These are phyloP conservation scores for Tolypocladium nubicola DNA, from an alignment of 2,329 filamentous ascomycete species.

Conservation along the genomic window DNA sequence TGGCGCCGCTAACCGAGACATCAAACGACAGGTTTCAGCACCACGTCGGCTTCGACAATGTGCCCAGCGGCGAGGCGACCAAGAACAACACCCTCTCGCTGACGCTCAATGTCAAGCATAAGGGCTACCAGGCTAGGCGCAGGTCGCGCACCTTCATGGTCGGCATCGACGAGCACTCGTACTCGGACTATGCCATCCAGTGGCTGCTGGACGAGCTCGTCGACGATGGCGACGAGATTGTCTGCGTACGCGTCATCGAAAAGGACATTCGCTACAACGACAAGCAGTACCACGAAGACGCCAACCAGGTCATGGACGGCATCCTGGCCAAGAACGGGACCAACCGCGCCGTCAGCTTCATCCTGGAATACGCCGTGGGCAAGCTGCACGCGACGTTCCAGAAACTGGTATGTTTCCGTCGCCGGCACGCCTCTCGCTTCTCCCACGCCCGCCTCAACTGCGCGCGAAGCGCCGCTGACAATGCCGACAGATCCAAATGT, in stretches of 20 bases:
- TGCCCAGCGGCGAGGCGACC: slow-evolving; percentile 45
- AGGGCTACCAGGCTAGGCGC: slow-evolving; percentile 71
- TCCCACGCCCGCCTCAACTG: background rate
- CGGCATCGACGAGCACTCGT: slow-evolving; percentile 81
- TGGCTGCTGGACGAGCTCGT: slow-evolving; percentile 89
- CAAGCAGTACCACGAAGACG: slow-evolving; percentile 65
- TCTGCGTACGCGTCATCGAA: slow-evolving; percentile 81
- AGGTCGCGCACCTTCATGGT: slow-evolving; percentile 83
- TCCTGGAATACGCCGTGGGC: slow-evolving; percentile 79
- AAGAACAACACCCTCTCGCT: slow-evolving; percentile 56
- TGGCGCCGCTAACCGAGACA: slow-evolving; percentile 33
- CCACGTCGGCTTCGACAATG: slow-evolving; percentile 52
- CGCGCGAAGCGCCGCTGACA: background rate
- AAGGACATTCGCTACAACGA: slow-evolving; percentile 64
- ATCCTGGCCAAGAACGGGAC: slow-evolving; percentile 70
- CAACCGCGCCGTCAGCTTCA: slow-evolving; percentile 74
- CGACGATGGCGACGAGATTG: slow-evolving; percentile 86
- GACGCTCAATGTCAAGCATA: slow-evolving; percentile 76
- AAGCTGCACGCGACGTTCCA: slow-evolving; percentile 88
- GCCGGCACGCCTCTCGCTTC: background rate
- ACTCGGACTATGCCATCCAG: slow-evolving; percentile 84
- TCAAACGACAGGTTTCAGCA: slow-evolving; percentile 41
- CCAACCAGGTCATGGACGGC: slow-evolving; percentile 59
- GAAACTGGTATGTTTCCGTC: slow-evolving; percentile 57
- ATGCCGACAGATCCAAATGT: slow-evolving; percentile 64